Evolutionary conservation across 768 basidiomycete genomes (phyloP), one percentile per base, ranked within the genome.

Genomic region (Cystofilobasidium bisporidii): DNA sequence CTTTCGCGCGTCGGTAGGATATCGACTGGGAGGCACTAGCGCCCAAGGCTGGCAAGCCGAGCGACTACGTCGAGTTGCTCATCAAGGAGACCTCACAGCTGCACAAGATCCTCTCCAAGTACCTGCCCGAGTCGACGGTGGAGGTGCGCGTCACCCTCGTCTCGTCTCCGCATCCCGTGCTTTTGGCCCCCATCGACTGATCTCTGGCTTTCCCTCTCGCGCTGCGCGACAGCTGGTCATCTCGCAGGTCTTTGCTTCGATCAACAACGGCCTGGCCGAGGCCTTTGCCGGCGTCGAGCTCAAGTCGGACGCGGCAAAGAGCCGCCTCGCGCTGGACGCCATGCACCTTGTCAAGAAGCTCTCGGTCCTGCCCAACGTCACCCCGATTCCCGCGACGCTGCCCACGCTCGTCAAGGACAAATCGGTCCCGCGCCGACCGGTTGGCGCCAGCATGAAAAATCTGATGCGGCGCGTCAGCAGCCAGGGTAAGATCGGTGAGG

Each of bases 21-120:
- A 82, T 97, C 69, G 82, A 89, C 71, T 97, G 92, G 91, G 79
- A 81, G 41, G 81, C 84, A 11, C 59, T 65, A 11, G 69, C 74
- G 12, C 67, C 72, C 1, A 71, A 72, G 30, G 62, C 74, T 1
- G 83, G 84, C 36, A 53, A 67, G 28, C 81, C 85, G 65, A 91
- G 90, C 74, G 82, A 83, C n/a, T 98, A 98, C 77, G 92, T 96
- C 83, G 87, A 94, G 73, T 79, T 90, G 65, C 81, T 99, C 48
- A 86, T 93, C 72, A 93, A 91, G 78, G 96, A 99, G 78, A 93
- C 92, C 24, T 87, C 89, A 65, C 94, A 90, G 33, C 81, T 99
- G 61, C 91, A 98, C 79, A 98, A 94, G 76, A 91, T 99, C 61
- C 81, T 98, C 50, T 89, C 90, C 56, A 87, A 93, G 58, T 98